Conservation (phyloP, 331 rosid species). For the Rhamnella rubrinervis region DNA sequence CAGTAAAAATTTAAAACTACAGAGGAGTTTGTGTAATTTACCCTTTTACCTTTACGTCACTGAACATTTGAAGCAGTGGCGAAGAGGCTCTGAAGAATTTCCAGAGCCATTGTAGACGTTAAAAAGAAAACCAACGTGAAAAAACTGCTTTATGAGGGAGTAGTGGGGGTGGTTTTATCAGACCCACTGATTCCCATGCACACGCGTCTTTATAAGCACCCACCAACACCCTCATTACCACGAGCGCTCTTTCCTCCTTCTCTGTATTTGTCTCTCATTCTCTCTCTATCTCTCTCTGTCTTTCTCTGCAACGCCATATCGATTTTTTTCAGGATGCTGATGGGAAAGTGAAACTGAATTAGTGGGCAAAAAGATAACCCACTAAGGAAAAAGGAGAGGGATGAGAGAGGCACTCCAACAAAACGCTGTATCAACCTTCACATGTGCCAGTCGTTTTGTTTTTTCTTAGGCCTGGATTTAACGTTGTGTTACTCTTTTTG, state of each 20-base stretch:
- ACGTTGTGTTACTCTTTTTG: not conserved
- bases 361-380: slow-evolving; percentile 40
- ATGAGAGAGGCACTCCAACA: slow-evolving; percentile 2
- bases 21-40: too few species aligned
- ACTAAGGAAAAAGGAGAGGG: slow-evolving; percentile 16
- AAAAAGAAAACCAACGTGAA: not conserved
- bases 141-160: slow-evolving; percentile 12
- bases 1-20: too few species aligned
- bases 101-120: too few species aligned
- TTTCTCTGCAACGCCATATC: slow-evolving; percentile 40
- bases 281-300: slow-evolving; percentile 15
- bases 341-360: slow-evolving; percentile 27
- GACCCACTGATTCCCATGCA: slow-evolving; percentile 51
- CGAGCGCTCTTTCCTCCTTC: slow-evolving; percentile 1
- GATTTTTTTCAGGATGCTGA: slow-evolving; percentile 40
- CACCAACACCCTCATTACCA: slow-evolving; percentile 30
- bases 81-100: too few species aligned
- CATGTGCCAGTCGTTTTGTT: not conserved
- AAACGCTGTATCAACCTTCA: slow-evolving; percentile 18
- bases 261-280: not conserved
- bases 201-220: slow-evolving; percentile 42
- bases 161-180: slow-evolving; percentile 27
- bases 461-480: slow-evolving; percentile 16
- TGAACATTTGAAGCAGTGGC: not conserved
- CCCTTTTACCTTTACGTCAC: too few species aligned